Evolutionary conservation across 2,329 filamentous ascomycete species (phyloP).

Genomic region (Cryphonectria japonica): DNA sequence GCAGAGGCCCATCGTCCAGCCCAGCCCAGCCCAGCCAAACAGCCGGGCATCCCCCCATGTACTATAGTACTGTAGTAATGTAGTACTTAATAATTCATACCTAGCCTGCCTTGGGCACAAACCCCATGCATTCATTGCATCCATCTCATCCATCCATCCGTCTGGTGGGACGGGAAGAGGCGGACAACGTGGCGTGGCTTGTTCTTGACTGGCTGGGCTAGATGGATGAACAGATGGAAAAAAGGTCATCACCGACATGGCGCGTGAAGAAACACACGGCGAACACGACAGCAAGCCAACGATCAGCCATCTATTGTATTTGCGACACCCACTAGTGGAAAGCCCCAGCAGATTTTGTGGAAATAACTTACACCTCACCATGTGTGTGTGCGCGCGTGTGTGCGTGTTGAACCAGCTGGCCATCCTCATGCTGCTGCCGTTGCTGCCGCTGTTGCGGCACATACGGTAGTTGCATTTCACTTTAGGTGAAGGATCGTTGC

Average conservation of each 20-base stretch:
- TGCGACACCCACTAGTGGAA: constrained; percentile 1
- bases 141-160: background rate
- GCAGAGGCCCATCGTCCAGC: background rate
- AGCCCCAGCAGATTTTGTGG: background rate
- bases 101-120: background rate
- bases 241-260: background rate
- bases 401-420: background rate
- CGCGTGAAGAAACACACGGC: background rate
- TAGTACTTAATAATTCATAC: background rate
- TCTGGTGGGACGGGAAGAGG: background rate
- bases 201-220: background rate
- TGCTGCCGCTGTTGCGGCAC: background rate
- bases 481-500: background rate
- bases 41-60: background rate
- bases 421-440: background rate
- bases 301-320: background rate
- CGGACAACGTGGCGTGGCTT: constrained; percentile 14
- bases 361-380: background rate
- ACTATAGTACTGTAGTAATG: background rate
- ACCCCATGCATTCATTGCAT: background rate
- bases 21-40: background rate
- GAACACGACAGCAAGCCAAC: background rate
- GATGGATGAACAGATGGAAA: background rate
- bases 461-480: background rate
- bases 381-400: background rate